These are phyloP conservation scores for Stemphylium lycopersici DNA, from an alignment of 2,329 filamentous ascomycete species.

Conservation along the genomic window DNA sequence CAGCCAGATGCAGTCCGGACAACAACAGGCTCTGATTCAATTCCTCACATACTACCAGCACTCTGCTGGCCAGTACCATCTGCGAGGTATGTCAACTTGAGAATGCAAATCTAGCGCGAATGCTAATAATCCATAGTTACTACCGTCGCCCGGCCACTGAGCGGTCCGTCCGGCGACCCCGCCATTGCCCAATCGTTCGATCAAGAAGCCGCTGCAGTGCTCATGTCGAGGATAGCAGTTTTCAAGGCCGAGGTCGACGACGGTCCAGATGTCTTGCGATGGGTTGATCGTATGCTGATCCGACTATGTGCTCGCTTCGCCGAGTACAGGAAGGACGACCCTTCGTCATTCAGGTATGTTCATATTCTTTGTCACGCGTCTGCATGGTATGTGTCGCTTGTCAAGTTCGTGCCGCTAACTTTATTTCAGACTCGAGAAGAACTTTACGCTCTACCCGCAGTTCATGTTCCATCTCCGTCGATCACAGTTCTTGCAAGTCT, in stretches of 20 bases:
- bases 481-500: constrained; percentile 97
- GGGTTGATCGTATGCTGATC: constrained; percentile 99
- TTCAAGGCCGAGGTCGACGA: constrained; percentile 99
- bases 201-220: constrained; percentile 93
- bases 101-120: not conserved
- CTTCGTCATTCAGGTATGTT: constrained; percentile 81
- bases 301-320: constrained; percentile 94
- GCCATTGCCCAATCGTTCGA: constrained; percentile 97
- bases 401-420: not conserved
- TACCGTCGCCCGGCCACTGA: constrained; percentile 88
- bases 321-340: constrained; percentile 97
- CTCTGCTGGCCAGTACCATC: constrained; percentile 92
- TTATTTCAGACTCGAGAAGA: constrained; percentile 76
- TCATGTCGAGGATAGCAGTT: constrained; percentile 99
- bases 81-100: constrained; percentile 59
- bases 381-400: not conserved
- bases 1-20: constrained; percentile 80
- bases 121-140: constrained; percentile 65
- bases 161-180: constrained; percentile 91
- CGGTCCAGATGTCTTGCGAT: constrained; percentile 95
- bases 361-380: not conserved
- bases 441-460: constrained; percentile 97
- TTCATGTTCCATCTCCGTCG: constrained; percentile 99
- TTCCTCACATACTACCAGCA: constrained; percentile 99
- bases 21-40: constrained; percentile 94